Evolutionary conservation across 768 basidiomycete genomes (phyloP).

Genomic region (Boletus rex-veris): DNA sequence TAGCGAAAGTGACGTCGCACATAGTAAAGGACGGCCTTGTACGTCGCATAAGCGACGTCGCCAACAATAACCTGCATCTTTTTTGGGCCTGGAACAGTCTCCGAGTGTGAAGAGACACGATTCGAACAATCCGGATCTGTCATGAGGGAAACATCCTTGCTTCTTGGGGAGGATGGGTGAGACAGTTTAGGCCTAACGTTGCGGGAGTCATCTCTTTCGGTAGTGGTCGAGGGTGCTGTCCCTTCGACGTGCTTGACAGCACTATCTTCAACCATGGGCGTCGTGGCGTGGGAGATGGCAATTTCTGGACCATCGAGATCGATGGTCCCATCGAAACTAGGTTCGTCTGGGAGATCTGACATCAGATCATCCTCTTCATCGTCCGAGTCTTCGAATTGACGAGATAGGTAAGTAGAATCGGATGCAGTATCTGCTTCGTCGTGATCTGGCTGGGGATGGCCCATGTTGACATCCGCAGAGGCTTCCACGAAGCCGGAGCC

Average conservation of each 20-base stretch:
- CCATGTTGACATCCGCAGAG: conserved; percentile 31
- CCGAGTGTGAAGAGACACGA: background rate
- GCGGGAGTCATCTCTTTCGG: conserved; percentile 17
- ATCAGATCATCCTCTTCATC: conserved; percentile 48
- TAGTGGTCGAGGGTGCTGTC: background rate
- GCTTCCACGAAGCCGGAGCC: conserved; percentile 66
- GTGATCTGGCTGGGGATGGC: conserved; percentile 16
- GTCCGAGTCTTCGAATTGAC: conserved; percentile 48
- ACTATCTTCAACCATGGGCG: conserved; percentile 5
- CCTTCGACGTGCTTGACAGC: conserved; percentile 1
- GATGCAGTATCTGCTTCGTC: conserved; percentile 47
- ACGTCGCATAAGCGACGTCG: conserved; percentile 62
- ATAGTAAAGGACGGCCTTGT: conserved; percentile 72
- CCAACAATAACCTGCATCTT: conserved; percentile 52
- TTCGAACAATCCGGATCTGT: conserved; percentile 8
- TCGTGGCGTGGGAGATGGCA: background rate
- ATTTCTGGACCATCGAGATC: conserved; percentile 22
- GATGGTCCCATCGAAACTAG: conserved; percentile 27
- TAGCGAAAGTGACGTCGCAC: conserved; percentile 37
- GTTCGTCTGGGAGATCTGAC: conserved; percentile 32
- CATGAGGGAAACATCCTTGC: conserved; percentile 19
- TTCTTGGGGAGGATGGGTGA: conserved; percentile 41
- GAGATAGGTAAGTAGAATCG: conserved; percentile 40
- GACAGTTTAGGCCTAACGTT: conserved; percentile 34
- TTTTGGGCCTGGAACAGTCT: conserved; percentile 39